Evolutionary conservation across 1,139 yeast species (phyloP).

Genomic region (Scheffersomyces cryptocercus): DNA sequence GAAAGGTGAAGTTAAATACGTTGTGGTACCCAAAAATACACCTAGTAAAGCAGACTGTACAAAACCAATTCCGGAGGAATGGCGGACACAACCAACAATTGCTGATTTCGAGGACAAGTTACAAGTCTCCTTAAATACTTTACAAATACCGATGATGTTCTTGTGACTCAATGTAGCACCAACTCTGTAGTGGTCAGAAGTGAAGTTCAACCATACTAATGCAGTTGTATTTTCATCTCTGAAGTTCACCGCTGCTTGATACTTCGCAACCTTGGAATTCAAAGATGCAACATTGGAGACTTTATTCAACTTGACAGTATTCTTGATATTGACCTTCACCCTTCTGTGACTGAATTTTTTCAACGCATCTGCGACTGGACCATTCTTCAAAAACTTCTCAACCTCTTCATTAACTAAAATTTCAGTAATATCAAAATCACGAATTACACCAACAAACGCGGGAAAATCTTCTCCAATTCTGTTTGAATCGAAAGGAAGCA

Average conservation of each 20-base stretch:
- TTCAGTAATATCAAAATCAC: conserved; percentile 70
- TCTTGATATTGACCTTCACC: conserved; percentile 56
- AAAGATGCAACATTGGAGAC: conserved; percentile 51
- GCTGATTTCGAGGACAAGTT: conserved; percentile 74
- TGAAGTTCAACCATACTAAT: conserved; percentile 66
- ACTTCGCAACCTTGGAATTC: conserved; percentile 44
- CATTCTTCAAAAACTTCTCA: conserved; percentile 68
- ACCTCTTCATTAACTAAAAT: conserved; percentile 79
- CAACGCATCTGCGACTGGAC: conserved; percentile 62
- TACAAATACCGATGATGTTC: conserved; percentile 75
- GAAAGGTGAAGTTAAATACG: conserved; percentile 76
- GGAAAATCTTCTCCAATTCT: conserved; percentile 76
- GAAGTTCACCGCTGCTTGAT: conserved; percentile 45
- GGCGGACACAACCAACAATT: conserved; percentile 83
- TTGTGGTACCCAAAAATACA: conserved; percentile 81
- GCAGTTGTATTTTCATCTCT: conserved; percentile 50
- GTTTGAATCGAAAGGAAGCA: conserved; percentile 71
- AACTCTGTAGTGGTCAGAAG: conserved; percentile 70
- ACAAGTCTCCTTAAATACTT: conserved; percentile 89
- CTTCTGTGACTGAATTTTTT: conserved; percentile 53
- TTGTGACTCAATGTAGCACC: conserved; percentile 67
- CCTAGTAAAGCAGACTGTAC: conserved; percentile 82
- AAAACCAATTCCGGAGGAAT: conserved; percentile 84
- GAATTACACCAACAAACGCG: conserved; percentile 63
- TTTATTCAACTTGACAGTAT: conserved; percentile 66